Evolutionary conservation across 2,329 filamentous ascomycete species (phyloP), one percentile per base, ranked within the genome.

Genomic region (Aspergillus quadricinctus): DNA sequence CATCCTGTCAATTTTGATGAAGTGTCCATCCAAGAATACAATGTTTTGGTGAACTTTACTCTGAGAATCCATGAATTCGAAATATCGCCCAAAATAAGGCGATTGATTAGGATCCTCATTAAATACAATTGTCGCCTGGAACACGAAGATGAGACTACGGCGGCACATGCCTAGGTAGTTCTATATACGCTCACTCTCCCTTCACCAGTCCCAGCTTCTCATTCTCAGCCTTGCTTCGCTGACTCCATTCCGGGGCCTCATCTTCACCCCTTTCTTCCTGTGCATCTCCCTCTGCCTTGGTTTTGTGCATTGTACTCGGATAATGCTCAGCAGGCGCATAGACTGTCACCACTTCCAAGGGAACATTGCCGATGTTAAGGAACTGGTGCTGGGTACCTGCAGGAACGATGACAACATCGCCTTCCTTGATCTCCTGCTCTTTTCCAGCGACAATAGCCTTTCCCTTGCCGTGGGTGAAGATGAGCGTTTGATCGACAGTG

Each of bases 351-450:
- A 88, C 67, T 61, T 86, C 82, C 52, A 87, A 67, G 2, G 84
- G 83, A 50, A 79, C 78, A 0, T 81, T 76, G 1, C 84, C 84
- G 2, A 77, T 83, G 56, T 86, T 87, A 50, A 87, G 73, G 67
- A 88, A 87, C 65, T 87, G 84, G 66, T 87, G 84, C 68, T 84
- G 82, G 2, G 84, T 87, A 0, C 85, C 85, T 0, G 85, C 85
- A 0, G 85, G 85, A 2, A 88, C 84, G 50, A 87, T 78, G 25
- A 87, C 80, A 17, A 86, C 70, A 69, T 85, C 77, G 53, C 81
- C 80, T 4, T 82, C 81, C 52, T 78, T 78, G 56, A 85, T 73
- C 27, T 74, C 70, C 55, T 86, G 83, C 52, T 86, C 81, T 53
- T 81, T 81, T 1, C 83, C 83, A 17, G 78, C 80, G 4, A 87